Percentiles rank a stretch among this genome's conserved stretches.
Evolutionary conservation across 805 yeast genomes (phyloP).

Genomic region (Yarrowia sp.): DNA sequence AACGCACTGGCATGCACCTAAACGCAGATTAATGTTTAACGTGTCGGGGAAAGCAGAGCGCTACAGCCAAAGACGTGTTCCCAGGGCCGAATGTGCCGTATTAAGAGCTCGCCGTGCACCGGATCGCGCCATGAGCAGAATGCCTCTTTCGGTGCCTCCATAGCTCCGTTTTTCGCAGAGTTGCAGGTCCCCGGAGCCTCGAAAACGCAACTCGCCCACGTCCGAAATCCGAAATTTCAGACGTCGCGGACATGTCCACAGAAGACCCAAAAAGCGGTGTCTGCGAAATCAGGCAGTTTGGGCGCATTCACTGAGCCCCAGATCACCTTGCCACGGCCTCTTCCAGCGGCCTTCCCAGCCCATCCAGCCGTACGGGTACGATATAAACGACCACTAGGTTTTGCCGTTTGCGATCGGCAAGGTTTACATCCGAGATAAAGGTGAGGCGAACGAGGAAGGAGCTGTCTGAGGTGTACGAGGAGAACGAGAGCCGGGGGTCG

Average conservation of each 20-base stretch:
- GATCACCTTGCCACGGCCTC: not conserved
- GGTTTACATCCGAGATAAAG: conserved; percentile 15
- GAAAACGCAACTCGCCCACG: not conserved
- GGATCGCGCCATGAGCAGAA: no score
- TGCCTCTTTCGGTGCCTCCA: no score
- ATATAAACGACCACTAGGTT: conserved; percentile 3
- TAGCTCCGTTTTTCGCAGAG: no score
- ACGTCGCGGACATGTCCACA: not conserved
- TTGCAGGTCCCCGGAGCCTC: no score
- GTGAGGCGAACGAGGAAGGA: not conserved
- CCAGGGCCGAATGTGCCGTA: no score
- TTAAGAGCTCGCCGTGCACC: no score
- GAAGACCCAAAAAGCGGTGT: not conserved
- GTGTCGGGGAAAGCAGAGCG: no score
- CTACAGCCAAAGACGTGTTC: no score
- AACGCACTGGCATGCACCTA: not conserved
- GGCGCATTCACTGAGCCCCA: not conserved
- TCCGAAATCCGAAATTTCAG: conserved; percentile 5
- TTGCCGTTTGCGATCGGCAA: conserved; percentile 7
- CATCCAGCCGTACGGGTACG: not conserved
- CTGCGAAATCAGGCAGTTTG: not conserved
- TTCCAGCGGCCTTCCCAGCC: not conserved
- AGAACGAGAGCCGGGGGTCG: no score
- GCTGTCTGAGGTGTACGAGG: no score
- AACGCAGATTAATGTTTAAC: not conserved